A percentile compares a stretch with the other conserved stretches of the same genome.
These are phyloP conservation scores for Leccinum sublutescens DNA, from an alignment of 768 basidiomycete species.

Conservation along the genomic window DNA sequence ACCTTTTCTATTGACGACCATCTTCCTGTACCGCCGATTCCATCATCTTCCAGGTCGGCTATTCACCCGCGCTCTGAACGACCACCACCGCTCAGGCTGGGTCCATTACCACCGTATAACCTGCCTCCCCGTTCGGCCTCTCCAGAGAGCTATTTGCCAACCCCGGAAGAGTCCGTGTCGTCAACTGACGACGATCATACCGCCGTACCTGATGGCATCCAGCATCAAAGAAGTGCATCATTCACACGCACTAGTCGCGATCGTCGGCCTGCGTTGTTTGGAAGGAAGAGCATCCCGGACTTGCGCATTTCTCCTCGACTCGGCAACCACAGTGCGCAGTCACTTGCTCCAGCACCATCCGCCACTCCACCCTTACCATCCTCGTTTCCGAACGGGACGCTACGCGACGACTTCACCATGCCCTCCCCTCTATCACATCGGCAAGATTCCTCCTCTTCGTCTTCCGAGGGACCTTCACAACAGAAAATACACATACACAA, in stretches of 20 bases:
- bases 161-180: conserved; percentile 53
- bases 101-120: conserved; percentile 42
- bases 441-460: conserved; percentile 47
- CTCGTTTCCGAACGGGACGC: conserved; percentile 14
- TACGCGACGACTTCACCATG: conserved; percentile 33
- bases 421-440: conserved; percentile 41
- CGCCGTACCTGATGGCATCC: conserved; percentile 24
- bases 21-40: conserved; percentile 39
- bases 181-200: conserved; percentile 46
- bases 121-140: conserved; percentile 48
- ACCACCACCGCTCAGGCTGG: conserved; percentile 50
- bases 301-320: conserved; percentile 52
- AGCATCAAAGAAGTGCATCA: conserved; percentile 53
- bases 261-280: conserved; percentile 39
- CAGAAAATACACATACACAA: conserved; percentile 23
- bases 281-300: conserved; percentile 88
- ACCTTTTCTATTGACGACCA: conserved; percentile 64
- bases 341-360: conserved; percentile 24
- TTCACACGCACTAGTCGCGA: conserved; percentile 41
- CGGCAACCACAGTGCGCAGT: conserved; percentile 30
- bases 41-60: conserved; percentile 26
- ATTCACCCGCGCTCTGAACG: conserved; percentile 34
- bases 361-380: conserved; percentile 7
- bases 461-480: conserved; percentile 29
- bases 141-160: conserved; percentile 54